Evolutionary conservation across 2,329 filamentous ascomycete genomes (phyloP), one percentile per base, ranked within the genome.

Genomic region (Xylariomycetidae sp.): DNA sequence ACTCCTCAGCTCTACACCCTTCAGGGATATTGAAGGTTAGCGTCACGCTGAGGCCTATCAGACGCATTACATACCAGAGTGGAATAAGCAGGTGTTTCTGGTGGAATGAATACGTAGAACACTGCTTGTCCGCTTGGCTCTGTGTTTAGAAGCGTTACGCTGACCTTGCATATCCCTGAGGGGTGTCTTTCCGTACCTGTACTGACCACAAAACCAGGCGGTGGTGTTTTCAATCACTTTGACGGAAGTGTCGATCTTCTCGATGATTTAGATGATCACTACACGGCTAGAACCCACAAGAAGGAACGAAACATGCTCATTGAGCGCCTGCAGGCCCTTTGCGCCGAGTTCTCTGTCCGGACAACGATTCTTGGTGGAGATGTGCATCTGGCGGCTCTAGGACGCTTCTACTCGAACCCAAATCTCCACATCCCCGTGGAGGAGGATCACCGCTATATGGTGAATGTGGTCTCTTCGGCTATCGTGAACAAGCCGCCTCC

Each of bases 401-500:
- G 92, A 0, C 86, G 92, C 40, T 97, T 98, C 68, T 96, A 94
- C 67, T 89, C 87, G 12, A 92, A 92, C 51, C 86, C 88, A 6
- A 82, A 81, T 48, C 71, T 92, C 27, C 73, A 81, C 33, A 74
- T 95, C 20, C 74, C 86, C 1, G 83, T 81, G 35, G 84, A 90
- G 54, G 74, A 82, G 38, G 92, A 98, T 59, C 85, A 88, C 56
- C 79, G 92, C 36, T 97, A 97, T 61, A 97, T 98, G 80, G 84
- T 82, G 31, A 98, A 98, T 53, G 74, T 98, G 14, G 75, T 97
- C 33, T 94, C 88, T 5, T 96, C 89, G 1, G 89, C 89, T 19
- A 97, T 98, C 51, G 89, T 94, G 46, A 96, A 98, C 58, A 90
- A 90, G 49, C 92, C 92, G 3, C 88, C 89, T 11, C 88, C 90